Conservation (phyloP, 371 early-diverging fungal genomes). For the Apophysomyces variabilis region DNA sequence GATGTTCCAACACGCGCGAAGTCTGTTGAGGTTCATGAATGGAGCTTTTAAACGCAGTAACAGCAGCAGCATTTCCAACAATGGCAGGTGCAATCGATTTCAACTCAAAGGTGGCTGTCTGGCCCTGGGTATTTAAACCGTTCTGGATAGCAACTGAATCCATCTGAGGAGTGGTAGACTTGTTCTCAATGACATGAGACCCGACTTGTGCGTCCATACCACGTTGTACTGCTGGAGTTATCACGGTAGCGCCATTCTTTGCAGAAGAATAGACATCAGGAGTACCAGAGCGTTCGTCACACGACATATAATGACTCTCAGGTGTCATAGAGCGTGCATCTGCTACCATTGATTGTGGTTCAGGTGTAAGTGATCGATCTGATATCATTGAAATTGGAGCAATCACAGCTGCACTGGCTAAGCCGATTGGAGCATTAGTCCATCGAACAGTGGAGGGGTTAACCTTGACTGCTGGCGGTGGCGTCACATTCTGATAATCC, state of each 20-base stretch:
- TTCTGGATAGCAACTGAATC: not conserved
- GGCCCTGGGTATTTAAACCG: not conserved
- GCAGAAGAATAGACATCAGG: slow-evolving; percentile 8
- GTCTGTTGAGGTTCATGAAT: not conserved
- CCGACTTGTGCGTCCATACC: not conserved
- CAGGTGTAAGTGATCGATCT: not conserved
- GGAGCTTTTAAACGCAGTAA: no score
- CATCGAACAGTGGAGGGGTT: slow-evolving; percentile 29
- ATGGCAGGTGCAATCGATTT: not conserved
- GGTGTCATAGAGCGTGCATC: not conserved
- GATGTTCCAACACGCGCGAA: not conserved
- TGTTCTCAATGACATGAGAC: not conserved
- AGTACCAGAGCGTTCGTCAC: slow-evolving; percentile 1
- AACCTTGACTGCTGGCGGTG: slow-evolving; percentile 5
- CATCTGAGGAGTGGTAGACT: not conserved
- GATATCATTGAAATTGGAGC: slow-evolving; percentile 19
- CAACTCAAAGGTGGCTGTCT: not conserved
- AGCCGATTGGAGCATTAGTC: slow-evolving; percentile 31
- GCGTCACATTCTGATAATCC: slow-evolving; percentile 5
- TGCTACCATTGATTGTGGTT: not conserved
- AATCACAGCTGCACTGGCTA: slow-evolving; percentile 45
- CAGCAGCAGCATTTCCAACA: no score
- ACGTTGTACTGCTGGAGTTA: not conserved
- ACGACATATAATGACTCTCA: slow-evolving; percentile 1
- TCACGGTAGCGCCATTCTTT: slow-evolving; percentile 4